A percentile compares a stretch with the other conserved stretches of the same genome.
Conservation (phyloP, 192 early-diverging fungal genomes). For the Linnemannia elongata region DNA sequence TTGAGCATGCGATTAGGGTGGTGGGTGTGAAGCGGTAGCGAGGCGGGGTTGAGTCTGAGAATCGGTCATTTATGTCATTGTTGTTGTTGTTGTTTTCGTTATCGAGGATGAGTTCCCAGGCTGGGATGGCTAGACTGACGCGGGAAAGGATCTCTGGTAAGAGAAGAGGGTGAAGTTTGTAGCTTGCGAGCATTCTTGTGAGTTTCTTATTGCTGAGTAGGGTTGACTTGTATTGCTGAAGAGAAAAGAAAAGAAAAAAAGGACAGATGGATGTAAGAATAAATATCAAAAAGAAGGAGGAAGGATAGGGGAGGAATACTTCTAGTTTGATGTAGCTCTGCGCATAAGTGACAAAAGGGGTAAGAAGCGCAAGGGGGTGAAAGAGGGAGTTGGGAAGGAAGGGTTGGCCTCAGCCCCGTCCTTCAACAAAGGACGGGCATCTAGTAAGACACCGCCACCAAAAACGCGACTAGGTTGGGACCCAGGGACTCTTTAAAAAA, state of each 20-base stretch:
- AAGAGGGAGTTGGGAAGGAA: neutral
- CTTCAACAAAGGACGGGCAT: neutral
- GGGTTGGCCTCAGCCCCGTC: neutral
- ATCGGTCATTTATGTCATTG: neutral
- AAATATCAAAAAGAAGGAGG: neutral
- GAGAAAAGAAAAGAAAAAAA: neutral
- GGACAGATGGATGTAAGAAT: neutral
- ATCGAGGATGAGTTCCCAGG: neutral
- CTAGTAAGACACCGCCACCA: neutral
- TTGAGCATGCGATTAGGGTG: constrained; percentile 5
- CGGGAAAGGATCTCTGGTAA: constrained; percentile 13
- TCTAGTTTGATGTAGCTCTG: neutral
- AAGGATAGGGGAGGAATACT: neutral
- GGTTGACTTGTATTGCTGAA: neutral
- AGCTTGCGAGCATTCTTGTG: neutral
- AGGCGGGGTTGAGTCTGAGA: neutral
- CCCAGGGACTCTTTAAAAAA: too few species aligned
- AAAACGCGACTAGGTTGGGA: neutral
- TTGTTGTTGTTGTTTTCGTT: neutral
- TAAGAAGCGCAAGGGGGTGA: neutral
- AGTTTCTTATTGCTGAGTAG: neutral
- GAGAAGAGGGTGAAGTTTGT: neutral
- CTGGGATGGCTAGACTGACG: neutral
- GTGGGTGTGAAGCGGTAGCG: constrained; percentile 2
- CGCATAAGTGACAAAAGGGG: neutral